Conservation (phyloP, 371 early-diverging fungal genomes). For the Mucor irregularis region DNA sequence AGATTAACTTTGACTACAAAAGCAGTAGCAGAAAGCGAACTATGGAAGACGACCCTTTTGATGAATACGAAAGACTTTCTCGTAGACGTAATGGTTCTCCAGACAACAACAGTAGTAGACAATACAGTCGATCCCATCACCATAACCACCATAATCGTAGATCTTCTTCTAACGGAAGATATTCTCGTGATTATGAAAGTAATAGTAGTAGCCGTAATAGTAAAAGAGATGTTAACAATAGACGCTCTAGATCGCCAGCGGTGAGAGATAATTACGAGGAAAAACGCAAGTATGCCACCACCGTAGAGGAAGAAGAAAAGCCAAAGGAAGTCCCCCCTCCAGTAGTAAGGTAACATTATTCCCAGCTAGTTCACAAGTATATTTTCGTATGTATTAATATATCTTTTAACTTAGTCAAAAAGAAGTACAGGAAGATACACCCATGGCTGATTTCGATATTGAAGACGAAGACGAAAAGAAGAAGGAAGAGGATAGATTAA, state of each 20-base stretch:
- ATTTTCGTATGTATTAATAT: neutral
- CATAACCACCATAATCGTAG: neutral
- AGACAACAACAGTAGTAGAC: neutral
- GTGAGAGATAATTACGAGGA: neutral
- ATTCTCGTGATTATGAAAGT: constrained; percentile 24
- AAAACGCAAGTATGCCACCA: constrained; percentile 1
- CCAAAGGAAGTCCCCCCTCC: no score
- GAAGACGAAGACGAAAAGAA: constrained; percentile 54
- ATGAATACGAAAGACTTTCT: constrained; percentile 41
- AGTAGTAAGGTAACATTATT: no score
- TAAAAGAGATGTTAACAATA: constrained; percentile 19
- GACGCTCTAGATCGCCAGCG: constrained; percentile 18
- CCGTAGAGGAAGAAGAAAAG: neutral
- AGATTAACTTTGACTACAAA: constrained; percentile 12
- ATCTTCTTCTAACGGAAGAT: constrained; percentile 11
- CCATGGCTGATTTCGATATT: constrained; percentile 38
- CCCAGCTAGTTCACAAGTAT: no score
- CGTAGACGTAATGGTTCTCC: neutral
- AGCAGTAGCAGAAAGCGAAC: neutral
- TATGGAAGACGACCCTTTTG: constrained; percentile 41
- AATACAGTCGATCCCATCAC: neutral
- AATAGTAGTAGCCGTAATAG: constrained; percentile 11
- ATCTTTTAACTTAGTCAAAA: neutral
- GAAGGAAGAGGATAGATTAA: constrained; percentile 65
- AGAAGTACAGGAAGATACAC: neutral